Conservation (phyloP, 2,329 filamentous ascomycete species). For the Fusarium nodosum region DNA sequence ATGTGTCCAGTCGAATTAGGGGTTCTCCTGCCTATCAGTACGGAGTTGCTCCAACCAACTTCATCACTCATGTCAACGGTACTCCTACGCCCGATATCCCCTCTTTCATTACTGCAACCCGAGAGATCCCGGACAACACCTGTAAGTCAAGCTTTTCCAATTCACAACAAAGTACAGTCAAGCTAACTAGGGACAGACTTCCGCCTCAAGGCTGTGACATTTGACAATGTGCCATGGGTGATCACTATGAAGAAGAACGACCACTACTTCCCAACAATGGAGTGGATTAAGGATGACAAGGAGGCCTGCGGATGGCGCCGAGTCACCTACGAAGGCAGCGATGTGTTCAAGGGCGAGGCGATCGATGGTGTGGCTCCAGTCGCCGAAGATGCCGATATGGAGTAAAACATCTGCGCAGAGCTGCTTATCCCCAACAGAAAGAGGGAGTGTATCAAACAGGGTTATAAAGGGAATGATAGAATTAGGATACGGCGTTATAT, state of each 20-base stretch:
- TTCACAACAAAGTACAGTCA: neutral
- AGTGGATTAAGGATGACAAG: conserved; percentile 74
- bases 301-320: conserved; percentile 74
- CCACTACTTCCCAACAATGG: conserved; percentile 86
- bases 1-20: conserved; percentile 87
- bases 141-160: conserved; percentile 66
- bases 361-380: conserved; percentile 62
- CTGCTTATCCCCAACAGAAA: conserved; percentile 4
- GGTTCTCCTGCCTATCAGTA: conserved; percentile 91
- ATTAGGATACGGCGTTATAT: conserved; percentile 54
- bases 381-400: conserved; percentile 61
- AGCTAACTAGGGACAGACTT: conserved; percentile 74
- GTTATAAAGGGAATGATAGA: conserved; percentile 23
- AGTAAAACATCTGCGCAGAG: conserved; percentile 47
- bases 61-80: conserved; percentile 96
- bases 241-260: conserved; percentile 99
- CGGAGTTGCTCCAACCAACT: conserved; percentile 94
- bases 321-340: conserved; percentile 71
- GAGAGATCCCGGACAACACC: conserved; percentile 93
- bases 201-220: conserved; percentile 95
- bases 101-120: conserved; percentile 83
- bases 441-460: conserved; percentile 36
- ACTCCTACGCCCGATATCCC: conserved; percentile 85
- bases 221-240: conserved; percentile 99
- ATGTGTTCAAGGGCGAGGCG: conserved; percentile 67